Evolutionary conservation across 2,329 filamentous ascomycete genomes (phyloP).

Genomic region (Pseudocercospora fijiensis): DNA sequence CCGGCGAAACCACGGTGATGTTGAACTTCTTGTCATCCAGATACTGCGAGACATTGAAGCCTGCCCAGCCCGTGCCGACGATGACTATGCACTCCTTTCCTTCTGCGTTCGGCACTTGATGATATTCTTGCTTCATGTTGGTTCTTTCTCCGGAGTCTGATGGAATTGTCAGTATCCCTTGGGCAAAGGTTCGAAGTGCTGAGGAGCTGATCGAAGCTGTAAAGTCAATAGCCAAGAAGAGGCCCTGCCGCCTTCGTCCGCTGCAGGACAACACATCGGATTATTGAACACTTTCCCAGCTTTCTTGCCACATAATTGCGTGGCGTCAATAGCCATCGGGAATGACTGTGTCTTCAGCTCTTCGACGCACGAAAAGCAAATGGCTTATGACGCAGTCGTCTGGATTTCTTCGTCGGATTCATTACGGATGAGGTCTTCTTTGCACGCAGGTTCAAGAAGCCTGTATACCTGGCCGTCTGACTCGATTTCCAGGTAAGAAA

Average conservation of each 20-base stretch:
- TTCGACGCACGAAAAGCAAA: neutral
- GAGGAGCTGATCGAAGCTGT: neutral
- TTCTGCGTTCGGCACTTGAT: neutral
- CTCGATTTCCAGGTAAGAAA: neutral
- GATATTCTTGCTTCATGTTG: neutral
- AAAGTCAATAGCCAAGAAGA: neutral
- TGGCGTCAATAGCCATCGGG: neutral
- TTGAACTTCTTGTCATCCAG: conserved; percentile 41
- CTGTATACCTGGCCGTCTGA: neutral
- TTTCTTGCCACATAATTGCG: neutral
- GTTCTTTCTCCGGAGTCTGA: neutral
- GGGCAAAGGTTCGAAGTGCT: neutral
- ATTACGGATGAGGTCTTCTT: neutral
- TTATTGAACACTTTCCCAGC: neutral
- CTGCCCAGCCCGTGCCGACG: conserved; percentile 46
- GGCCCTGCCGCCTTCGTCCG: neutral
- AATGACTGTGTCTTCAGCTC: neutral
- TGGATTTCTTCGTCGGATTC: neutral
- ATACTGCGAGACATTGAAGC: conserved; percentile 42
- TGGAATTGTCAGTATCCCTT: neutral
- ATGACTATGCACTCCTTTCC: conserved; percentile 31
- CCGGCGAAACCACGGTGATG: conserved; percentile 45
- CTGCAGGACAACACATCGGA: neutral
- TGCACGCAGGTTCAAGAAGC: neutral
- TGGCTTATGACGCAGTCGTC: neutral